A percentile compares a stretch with the other conserved stretches of the same genome.
phyloP scores from a whole-genome alignment of 2,329 filamentous ascomycete genomes.

The Rhynchosporium secalis region DNA sequence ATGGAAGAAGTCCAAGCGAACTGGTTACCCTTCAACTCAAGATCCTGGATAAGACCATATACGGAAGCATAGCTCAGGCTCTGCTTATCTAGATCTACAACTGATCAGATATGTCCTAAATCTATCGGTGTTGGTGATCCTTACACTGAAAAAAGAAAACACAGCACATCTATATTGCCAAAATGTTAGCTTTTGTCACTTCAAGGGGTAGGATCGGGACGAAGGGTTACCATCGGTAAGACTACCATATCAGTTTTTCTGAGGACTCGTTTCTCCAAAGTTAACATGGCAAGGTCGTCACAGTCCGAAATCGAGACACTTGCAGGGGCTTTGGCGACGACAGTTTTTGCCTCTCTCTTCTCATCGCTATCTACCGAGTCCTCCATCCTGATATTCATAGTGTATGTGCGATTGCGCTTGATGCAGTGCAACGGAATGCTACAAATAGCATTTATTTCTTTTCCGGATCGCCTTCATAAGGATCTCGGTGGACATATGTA shows the following conservation, averaged over 20 bases:
- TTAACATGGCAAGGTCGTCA: neutral
- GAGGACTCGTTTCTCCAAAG: conserved; percentile 35
- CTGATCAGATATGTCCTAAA: neutral
- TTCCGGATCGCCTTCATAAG: neutral
- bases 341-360: neutral
- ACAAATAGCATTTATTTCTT: neutral
- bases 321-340: neutral
- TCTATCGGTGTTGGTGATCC: neutral
- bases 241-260: conserved; percentile 41
- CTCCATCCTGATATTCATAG: neutral
- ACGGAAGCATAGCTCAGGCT: conserved; percentile 51
- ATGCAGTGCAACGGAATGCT: neutral
- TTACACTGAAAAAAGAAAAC: conserved; percentile 45
- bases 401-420: too few relatives aligned
- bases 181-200: neutral
- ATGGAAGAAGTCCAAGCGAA: conserved; percentile 52
- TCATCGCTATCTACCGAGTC: neutral
- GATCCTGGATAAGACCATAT: conserved; percentile 48
- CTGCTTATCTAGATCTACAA: conserved; percentile 48
- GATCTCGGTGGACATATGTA: neutral
- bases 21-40: conserved; percentile 46
- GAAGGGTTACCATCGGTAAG: conserved; percentile 30
- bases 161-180: conserved; percentile 41
- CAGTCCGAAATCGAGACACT: neutral
- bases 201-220: neutral